Evolutionary conservation across 345 rosid genomes (phyloP), one percentile per base, ranked within the genome.

Genomic region (Citrus cavaleriei): DNA sequence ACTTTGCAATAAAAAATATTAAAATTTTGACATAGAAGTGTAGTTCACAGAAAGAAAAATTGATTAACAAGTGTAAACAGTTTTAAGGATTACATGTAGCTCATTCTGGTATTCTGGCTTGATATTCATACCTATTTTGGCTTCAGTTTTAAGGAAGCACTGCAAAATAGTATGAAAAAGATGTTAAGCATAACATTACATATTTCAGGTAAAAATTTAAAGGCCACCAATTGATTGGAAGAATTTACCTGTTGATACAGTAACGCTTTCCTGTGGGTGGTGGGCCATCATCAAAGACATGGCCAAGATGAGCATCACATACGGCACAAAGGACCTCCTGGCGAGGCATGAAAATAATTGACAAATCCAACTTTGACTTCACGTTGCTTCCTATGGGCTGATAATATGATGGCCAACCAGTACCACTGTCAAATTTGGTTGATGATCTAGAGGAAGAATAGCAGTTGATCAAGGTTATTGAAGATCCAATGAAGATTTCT

Each of bases 341-440:
- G 27, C 99, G 88, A 38, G 97, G 99, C 99, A 95, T 95, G 85
- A 95, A 90, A 79, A 95, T 90, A 22, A 93, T 84, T 0, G 98
- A 93, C 40, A 87, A 84, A 84, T 93, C 99, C 76, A 89, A 74
- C 81, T 91, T 89, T 7, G 95, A 88, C 80, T 90, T 89, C 72
- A 88, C 96, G 61, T 92, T 92, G 80, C 84, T 81, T 46, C 87
- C 98, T 5, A 90, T 73, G 21, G 98, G 95, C 81, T 91, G 83
- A 82, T 90, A 91, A 83, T 89, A 93, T 27, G 98, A 92, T 22
- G 99, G 99, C 98, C 99, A 95, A 5, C 99, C 98, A 8, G 98
- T 95, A 85, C 99, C 99, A 34, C 98, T 93, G n/a, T 95, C 97
- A 61, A 92, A 95, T 86, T 95, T 95, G 38, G 99, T 91, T 2